A percentile compares a stretch with the other conserved stretches of the same genome.
phyloP scores from a whole-genome alignment of 805 yeast genomes.

The Saccharomycopsis schoenii region DNA sequence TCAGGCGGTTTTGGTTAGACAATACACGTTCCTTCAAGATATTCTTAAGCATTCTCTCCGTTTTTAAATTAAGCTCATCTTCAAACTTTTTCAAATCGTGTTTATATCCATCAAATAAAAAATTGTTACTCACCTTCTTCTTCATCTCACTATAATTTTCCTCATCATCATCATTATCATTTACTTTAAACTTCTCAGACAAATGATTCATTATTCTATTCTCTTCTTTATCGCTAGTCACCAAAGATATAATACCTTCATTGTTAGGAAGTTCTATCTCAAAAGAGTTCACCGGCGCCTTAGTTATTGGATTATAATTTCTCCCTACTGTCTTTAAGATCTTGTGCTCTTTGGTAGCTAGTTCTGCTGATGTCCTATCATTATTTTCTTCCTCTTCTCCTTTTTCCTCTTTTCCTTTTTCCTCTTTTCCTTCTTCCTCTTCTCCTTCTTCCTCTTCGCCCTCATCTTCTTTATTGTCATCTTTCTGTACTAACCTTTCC shows the following conservation, averaged over 20 bases:
- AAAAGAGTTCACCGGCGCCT: conserved; percentile 2
- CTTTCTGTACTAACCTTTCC: too few species aligned
- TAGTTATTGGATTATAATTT: conserved; percentile 1
- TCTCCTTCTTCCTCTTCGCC: background rate
- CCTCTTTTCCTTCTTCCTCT: background rate
- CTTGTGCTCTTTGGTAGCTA: background rate
- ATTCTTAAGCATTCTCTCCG: background rate
- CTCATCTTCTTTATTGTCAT: background rate
- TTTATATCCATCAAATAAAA: background rate
- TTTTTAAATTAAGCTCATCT: background rate
- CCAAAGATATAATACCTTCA: background rate
- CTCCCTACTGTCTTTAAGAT: background rate
- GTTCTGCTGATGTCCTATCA: background rate
- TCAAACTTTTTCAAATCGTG: conserved; percentile 1
- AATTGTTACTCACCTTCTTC: background rate
- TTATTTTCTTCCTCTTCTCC: background rate
- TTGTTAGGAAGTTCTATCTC: background rate
- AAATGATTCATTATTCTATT: background rate
- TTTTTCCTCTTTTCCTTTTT: background rate
- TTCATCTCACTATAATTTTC: background rate
- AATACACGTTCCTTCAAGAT: background rate
- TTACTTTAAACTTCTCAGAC: background rate
- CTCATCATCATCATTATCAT: conserved; percentile 1
- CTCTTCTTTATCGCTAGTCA: background rate
- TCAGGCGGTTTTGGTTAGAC: background rate